A percentile compares a stretch with the other conserved stretches of the same genome.
These are phyloP conservation scores for Tremella yokohamensis DNA, from an alignment of 768 basidiomycete species.

Conservation along the genomic window DNA sequence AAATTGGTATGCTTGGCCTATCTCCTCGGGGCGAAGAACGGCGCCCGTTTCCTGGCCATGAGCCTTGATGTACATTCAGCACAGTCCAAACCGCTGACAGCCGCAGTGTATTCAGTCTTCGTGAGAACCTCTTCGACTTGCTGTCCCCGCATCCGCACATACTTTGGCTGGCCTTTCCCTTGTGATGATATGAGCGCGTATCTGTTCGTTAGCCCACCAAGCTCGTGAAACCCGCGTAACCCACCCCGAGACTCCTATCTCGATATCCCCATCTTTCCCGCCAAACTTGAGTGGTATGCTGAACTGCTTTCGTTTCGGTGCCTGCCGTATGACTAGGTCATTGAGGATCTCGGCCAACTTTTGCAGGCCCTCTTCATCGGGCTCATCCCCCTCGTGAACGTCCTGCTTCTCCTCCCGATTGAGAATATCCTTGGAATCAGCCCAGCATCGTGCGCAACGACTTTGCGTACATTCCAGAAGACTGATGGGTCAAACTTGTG, in stretches of 20 bases:
- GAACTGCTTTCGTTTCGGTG: constrained; percentile 75
- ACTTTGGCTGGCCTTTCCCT: constrained; percentile 74
- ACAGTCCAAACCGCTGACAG: constrained; percentile 54
- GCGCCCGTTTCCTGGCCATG: constrained; percentile 46
- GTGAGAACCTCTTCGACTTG: constrained; percentile 70
- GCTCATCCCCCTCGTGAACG: constrained; percentile 50
- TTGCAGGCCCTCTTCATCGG: constrained; percentile 55
- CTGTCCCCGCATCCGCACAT: constrained; percentile 75
- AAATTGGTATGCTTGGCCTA: constrained; percentile 52
- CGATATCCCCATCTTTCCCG: constrained; percentile 55
- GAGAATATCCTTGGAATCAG: constrained; percentile 38
- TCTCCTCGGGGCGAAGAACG: constrained; percentile 47
- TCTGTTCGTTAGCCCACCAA: constrained; percentile 52
- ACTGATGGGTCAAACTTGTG: constrained; percentile 37
- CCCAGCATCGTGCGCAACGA: neutral
- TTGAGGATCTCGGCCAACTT: constrained; percentile 43
- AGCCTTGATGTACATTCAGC: neutral
- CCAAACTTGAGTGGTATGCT: constrained; percentile 76
- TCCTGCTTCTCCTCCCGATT: constrained; percentile 29
- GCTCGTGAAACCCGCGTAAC: neutral
- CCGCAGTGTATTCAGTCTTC: constrained; percentile 71
- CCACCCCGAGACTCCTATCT: constrained; percentile 52
- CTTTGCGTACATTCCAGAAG: constrained; percentile 38
- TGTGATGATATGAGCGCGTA: constrained; percentile 87
- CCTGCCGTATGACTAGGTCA: constrained; percentile 38